Base-by-base conservation (phyloP, 495 filamentous ascomycete genomes). In the Neurospora discreta region DNA sequence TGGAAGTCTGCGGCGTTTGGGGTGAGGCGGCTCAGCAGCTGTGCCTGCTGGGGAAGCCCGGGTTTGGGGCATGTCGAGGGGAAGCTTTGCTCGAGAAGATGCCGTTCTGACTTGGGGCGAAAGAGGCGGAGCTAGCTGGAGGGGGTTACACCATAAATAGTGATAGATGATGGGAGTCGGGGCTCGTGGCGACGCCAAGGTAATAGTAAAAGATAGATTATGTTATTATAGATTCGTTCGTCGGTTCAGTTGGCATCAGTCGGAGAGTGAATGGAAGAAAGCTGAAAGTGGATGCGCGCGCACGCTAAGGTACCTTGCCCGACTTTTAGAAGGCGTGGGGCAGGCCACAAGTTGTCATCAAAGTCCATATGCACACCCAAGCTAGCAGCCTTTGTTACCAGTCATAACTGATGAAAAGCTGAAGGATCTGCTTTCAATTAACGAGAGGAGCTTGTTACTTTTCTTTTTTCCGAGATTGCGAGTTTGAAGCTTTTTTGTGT, bases 1-100 rank as follows among this genome's bases (percentile, higher is more conserved):
- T 74, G 85, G 80, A 26, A 89, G 80, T 73, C 87, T 85, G 67
- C 89, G 87, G 41, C 87, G 84, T 76, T 89, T 89, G 20, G 86
- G 79, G 7, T 85, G 85, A 16, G 84, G 83, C 26, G 77, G 79
- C 8, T 77, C 58, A 16, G 69, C 70, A 39, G 78, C 74, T n/a
- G 76, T 73, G 33, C 69, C 78, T 10, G 68, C 69, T 39, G 74
- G 68, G 68, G 81, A 23, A 23, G 23, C n/a, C 58, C 44, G 40
- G 36, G 23, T 41, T 68, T 40, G 23, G 18, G 36, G 71, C 65
- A 71, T 36, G 5, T 36, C 52, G 46, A 9, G 23, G 69, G 46
- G 44, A 42, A 40, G 68, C 26, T 39, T 26, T 38, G 39, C 68
- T 70, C 10, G 8, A 16, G 20, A 44, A 44, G 70, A 23, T 69